Conservation (phyloP, 768 basidiomycete species). For the Kwoniella pini region DNA sequence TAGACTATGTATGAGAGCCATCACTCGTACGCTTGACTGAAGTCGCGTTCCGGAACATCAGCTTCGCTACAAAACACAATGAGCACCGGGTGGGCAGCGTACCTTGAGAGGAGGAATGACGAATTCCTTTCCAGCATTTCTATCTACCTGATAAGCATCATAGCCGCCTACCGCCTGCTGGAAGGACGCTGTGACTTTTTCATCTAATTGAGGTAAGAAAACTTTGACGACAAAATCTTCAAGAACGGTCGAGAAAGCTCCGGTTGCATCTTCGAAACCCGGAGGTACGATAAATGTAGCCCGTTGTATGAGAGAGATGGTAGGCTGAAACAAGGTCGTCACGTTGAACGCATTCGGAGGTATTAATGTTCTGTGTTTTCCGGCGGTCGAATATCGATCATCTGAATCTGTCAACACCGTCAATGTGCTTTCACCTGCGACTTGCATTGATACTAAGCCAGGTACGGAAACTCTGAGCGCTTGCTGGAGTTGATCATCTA, state of each 20-base stretch:
- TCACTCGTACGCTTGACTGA: conserved; percentile 80
- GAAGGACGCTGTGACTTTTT: conserved; percentile 84
- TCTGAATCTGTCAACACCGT: conserved; percentile 63
- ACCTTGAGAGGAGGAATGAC: conserved; percentile 78
- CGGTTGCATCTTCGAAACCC: conserved; percentile 57
- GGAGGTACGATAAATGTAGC: conserved; percentile 42
- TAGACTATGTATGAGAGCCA: conserved; percentile 86
- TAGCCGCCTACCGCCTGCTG: conserved; percentile 80
- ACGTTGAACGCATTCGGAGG: conserved; percentile 93
- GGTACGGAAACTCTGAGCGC: conserved; percentile 89
- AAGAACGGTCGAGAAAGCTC: conserved; percentile 68
- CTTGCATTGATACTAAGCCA: conserved; percentile 70
- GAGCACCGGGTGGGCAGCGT: conserved; percentile 8
- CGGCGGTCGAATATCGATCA: conserved; percentile 70
- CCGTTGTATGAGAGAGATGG: conserved; percentile 70
- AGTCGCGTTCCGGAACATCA: not conserved
- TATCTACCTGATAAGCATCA: conserved; percentile 84
- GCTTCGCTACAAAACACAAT: not conserved
- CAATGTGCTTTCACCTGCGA: conserved; percentile 53
- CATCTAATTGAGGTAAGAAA: conserved; percentile 91
- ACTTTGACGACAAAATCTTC: conserved; percentile 92
- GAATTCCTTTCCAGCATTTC: conserved; percentile 66
- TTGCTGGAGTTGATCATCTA: conserved; percentile 81
- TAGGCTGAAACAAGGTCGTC: conserved; percentile 89
- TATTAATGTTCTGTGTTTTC: conserved; percentile 80